phyloP scores from a whole-genome alignment of 257 asterid species.

The Gentiana straminea region DNA sequence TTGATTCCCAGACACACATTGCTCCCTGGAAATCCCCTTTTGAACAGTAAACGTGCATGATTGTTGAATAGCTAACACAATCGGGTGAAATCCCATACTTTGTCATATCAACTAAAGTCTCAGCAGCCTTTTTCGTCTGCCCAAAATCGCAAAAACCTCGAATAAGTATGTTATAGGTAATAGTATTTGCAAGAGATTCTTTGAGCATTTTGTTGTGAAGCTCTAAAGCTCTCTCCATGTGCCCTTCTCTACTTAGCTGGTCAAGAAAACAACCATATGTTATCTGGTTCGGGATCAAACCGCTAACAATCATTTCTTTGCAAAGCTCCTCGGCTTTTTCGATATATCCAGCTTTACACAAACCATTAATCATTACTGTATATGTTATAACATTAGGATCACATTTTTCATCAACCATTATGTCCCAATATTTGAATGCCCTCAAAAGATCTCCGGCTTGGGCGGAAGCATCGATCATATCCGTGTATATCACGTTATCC shows the following conservation, averaged over 20 bases:
- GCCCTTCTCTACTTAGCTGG: constrained; percentile 50
- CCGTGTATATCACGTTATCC: constrained; percentile 57
- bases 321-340: constrained; percentile 51
- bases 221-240: constrained; percentile 51
- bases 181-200: constrained; percentile 45
- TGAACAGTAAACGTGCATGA: constrained; percentile 46
- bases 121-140: constrained; percentile 39
- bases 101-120: constrained; percentile 44
- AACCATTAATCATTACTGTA: constrained; percentile 55
- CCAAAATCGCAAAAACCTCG: constrained; percentile 72
- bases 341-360: constrained; percentile 50
- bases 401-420: constrained; percentile 60
- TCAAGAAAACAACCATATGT: constrained; percentile 82
- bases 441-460: constrained; percentile 47
- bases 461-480: constrained; percentile 53
- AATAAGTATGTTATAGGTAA: constrained; percentile 64
- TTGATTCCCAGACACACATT: constrained; percentile 53
- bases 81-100: constrained; percentile 50
- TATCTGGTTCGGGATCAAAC: constrained; percentile 56
- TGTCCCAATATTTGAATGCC: constrained; percentile 66
- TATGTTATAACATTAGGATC: constrained; percentile 57
- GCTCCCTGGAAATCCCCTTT: constrained; percentile 61
- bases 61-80: constrained; percentile 67
- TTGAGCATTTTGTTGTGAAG: constrained; percentile 51
- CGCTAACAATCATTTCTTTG: constrained; percentile 47